These are phyloP conservation scores for Gastrolobium villosum DNA, from an alignment of 306 rosid genomes.

Conservation along the genomic window DNA sequence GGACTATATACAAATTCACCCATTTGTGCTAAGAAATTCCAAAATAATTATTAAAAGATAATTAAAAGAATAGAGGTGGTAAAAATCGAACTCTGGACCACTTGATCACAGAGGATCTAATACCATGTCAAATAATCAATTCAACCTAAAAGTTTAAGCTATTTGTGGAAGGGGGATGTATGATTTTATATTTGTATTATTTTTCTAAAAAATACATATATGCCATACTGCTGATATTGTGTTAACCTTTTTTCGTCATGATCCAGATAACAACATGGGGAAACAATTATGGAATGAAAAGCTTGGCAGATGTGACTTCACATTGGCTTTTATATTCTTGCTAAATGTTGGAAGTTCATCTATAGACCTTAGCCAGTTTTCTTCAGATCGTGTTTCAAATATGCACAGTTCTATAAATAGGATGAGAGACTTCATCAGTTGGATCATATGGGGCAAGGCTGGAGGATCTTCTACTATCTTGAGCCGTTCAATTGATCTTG, in stretches of 20 bases:
- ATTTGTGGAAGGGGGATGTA: too few relatives aligned
- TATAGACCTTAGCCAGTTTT: conserved; percentile 46
- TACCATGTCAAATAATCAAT: too few relatives aligned
- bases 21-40: too few relatives aligned
- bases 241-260: conserved; percentile 44
- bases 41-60: too few relatives aligned
- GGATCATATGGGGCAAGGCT: conserved; percentile 81
- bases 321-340: conserved; percentile 80
- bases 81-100: too few relatives aligned
- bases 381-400: conserved; percentile 63
- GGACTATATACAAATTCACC: too few relatives aligned
- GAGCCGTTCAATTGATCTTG: conserved; percentile 82
- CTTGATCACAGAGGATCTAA: too few relatives aligned
- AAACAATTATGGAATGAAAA: conserved; percentile 78
- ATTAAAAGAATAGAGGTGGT: too few relatives aligned
- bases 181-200: too few relatives aligned
- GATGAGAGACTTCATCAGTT: conserved; percentile 76
- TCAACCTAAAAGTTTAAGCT: too few relatives aligned
- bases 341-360: conserved; percentile 66
- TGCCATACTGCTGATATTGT: conserved; percentile 36
- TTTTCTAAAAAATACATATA: not conserved
- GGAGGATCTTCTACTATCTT: conserved; percentile 73
- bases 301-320: conserved; percentile 82
- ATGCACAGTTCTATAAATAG: conserved; percentile 56
- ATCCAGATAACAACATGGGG: conserved; percentile 65